phyloP scores from a whole-genome alignment of 2,329 filamentous ascomycete genomes.

The Alternaria sp. region DNA sequence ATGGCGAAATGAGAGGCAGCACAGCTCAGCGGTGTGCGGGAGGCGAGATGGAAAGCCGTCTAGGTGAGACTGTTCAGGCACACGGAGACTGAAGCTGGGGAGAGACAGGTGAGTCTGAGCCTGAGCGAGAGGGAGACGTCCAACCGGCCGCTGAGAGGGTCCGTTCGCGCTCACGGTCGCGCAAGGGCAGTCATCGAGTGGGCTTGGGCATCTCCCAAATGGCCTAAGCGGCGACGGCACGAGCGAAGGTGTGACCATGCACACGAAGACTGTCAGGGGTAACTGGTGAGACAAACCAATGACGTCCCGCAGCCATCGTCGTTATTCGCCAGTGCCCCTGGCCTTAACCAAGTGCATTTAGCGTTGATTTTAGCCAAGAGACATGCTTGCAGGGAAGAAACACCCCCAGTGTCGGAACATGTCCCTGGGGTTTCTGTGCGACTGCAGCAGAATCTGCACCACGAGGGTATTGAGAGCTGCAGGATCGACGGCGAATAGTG shows the following conservation, averaged over 20 bases:
- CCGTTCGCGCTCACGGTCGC: slow-evolving; percentile 30
- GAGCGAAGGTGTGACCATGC: slow-evolving; percentile 28
- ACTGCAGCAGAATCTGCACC: slow-evolving; percentile 16
- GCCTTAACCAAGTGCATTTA: slow-evolving; percentile 23
- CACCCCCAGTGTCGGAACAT: slow-evolving; percentile 29
- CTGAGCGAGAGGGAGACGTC: slow-evolving; percentile 36
- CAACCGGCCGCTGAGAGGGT: slow-evolving; percentile 33
- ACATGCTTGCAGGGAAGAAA: slow-evolving; percentile 36
- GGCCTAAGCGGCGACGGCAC: slow-evolving; percentile 34
- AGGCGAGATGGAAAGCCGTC: slow-evolving; percentile 21
- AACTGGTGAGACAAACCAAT: slow-evolving; percentile 32
- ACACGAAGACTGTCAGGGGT: slow-evolving; percentile 32
- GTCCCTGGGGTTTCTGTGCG: slow-evolving; percentile 15
- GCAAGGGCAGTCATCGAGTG: slow-evolving; percentile 35
- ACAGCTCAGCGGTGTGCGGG: slow-evolving; percentile 49
- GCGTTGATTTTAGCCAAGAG: slow-evolving; percentile 22
- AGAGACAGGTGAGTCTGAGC: slow-evolving; percentile 37
- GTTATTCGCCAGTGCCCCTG: slow-evolving; percentile 30
- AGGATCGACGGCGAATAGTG: slow-evolving; percentile 17
- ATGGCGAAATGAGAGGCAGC: slow-evolving; percentile 46
- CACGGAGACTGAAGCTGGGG: slow-evolving; percentile 41
- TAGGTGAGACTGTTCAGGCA: slow-evolving; percentile 45
- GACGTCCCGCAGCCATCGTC: slow-evolving; percentile 12
- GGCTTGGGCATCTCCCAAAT: slow-evolving; percentile 31
- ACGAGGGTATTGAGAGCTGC: slow-evolving; percentile 15